Base-by-base conservation (phyloP, 2,329 filamentous ascomycete genomes). In the Thelonectria rubi region DNA sequence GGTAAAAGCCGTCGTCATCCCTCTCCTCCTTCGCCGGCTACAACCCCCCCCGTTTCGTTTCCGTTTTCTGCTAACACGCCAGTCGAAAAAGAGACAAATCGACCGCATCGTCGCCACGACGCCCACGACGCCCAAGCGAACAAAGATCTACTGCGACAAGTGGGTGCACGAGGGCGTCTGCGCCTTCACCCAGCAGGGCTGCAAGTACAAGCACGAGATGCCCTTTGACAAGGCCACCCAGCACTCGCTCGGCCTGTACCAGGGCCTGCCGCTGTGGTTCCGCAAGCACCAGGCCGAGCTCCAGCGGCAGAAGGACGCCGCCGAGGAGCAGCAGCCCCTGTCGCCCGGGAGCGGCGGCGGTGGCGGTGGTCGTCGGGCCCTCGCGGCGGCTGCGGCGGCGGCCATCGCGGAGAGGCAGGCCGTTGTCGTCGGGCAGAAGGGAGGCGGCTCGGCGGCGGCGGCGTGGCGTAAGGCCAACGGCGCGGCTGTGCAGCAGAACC, bases 201-300 rank as follows among this genome's bases (percentile, higher is more conserved):
- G 94, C 79, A 88, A 89, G 66, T 97, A 88, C 81, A 94, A 93
- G 79, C 94, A 97, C 75, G 91, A 95, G 74, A 97, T 97, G 91
- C 94, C 94, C 0, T 76, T 80, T 24, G 88, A 93, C 65, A 81
- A 82, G 52, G 79, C 81, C 0, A 91, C 88, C 1, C 86, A 96
- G 68, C 79, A 85, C 45, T 81, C 84, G 7, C 82, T 97, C 3
- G 94, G 94, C 0, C 84, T 97, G 1, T 88, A 87, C 66, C 84
- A 88, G 63, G 87, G 87, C 0, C 77, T 85, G n/a, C 87, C 86
- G 0, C 72, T 76, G 15, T 89, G 86, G 86, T 89, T 82, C 81
- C 85, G 81, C 74, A 84, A 84, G 72, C 76, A 80, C 32, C 81
- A 84, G 68, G 77, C 76, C n/a, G 82, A 85, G 63, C 67, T 81